Evolutionary conservation across 2,329 filamentous ascomycete species (phyloP).

Genomic region (Fusarium avenaceum): DNA sequence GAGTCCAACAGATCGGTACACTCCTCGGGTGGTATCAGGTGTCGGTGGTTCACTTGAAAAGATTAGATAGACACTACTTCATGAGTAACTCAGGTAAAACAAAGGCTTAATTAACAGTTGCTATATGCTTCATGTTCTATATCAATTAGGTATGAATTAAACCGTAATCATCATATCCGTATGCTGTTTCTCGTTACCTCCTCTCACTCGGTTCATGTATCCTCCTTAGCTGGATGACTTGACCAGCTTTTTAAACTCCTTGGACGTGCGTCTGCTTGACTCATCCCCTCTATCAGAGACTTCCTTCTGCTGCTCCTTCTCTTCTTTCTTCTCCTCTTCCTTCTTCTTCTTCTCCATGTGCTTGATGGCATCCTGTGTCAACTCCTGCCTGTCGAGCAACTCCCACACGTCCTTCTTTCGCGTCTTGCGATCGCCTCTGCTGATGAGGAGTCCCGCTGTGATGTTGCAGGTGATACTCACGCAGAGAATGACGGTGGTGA

Average conservation of each 20-base stretch:
- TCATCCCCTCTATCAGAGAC: conserved; percentile 27
- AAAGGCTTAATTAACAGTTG: neutral
- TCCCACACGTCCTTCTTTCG: conserved; percentile 89
- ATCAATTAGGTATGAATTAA: conserved; percentile 15
- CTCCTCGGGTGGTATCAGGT: neutral
- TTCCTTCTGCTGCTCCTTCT: conserved; percentile 6
- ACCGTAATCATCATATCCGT: conserved; percentile 34
- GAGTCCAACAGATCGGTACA: neutral
- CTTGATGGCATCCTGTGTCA: conserved; percentile 72
- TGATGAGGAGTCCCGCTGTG: conserved; percentile 80
- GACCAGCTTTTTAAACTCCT: conserved; percentile 32
- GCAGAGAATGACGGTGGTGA: conserved; percentile 85
- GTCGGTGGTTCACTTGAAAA: neutral
- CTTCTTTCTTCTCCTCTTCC: conserved; percentile 44
- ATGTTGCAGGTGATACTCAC: conserved; percentile 84
- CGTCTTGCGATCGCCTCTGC: conserved; percentile 79
- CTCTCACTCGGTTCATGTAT: neutral
- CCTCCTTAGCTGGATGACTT: conserved; percentile 14
- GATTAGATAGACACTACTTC: neutral
- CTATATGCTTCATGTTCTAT: conserved; percentile 20
- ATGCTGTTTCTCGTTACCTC: conserved; percentile 15
- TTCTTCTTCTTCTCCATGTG: conserved; percentile 61
- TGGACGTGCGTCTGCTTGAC: conserved; percentile 30
- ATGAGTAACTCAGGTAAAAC: neutral
- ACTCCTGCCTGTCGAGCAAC: conserved; percentile 79